Evolutionary conservation across 78 protist genomes (phyloP), one percentile per base, ranked within the genome.

Genomic region (Dictyostelium firmibasis): DNA sequence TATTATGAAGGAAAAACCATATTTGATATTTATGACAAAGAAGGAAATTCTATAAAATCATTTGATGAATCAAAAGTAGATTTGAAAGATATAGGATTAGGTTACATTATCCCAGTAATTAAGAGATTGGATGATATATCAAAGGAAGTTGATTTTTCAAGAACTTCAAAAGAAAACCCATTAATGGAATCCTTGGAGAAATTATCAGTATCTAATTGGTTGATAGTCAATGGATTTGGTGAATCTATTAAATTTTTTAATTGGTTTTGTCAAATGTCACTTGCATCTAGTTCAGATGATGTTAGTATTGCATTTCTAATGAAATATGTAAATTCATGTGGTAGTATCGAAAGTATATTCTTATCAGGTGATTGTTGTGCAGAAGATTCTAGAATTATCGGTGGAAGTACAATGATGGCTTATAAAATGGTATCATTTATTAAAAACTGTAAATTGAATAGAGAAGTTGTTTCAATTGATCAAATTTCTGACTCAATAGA

Each of bases 1-100:
- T 69, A 57, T 57, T 47, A 78, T 25, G 9, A 36, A 3, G 93
- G 93, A 27, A 87, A 78, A 50, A 87, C 81, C 0, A 74, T 87
- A 16, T 70, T 70, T 31, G 38, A 70, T 27, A 31, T 5, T 31
- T 9, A 70, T 31, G 13, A 10, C 3, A 3, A 64, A n/a, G 31
- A 14, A 0, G 14, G n/a, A n/a, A n/a, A n/a, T n/a, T n/a, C 11
- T 20, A 25, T 64, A 8, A n/a, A 25, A 64, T 8, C 14, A 23
- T 64, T 23, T 23, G 31, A 64, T 8, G 74, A 64, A 70, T 70
- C 77, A 7, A 29, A 2, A 5, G 8, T 27, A 14, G 38, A 70
- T 27, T 70, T 27, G 1, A 14, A 31, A 31, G 29, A 9, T 1
- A 0, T 14, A 7, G 77, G 41, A 31, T 31, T 70, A 14, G 41